phyloP scores from a whole-genome alignment of 192 early-diverging fungal species.

The Coemansia sp. region DNA sequence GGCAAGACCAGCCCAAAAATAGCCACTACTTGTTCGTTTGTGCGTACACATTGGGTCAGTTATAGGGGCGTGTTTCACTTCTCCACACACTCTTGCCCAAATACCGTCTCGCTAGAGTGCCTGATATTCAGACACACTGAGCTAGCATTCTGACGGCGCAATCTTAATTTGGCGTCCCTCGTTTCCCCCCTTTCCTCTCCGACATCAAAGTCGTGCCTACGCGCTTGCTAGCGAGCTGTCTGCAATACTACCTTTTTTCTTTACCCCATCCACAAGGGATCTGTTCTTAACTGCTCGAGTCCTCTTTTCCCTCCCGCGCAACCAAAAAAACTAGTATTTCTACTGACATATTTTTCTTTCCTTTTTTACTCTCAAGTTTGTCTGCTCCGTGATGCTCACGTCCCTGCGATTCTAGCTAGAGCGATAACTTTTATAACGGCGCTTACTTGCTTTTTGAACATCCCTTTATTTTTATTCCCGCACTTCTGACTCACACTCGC shows the following conservation, averaged over 20 bases:
- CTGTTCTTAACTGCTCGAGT: conserved; percentile 3
- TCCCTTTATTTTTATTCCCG: conserved; percentile 6
- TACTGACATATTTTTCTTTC: conserved; percentile 3
- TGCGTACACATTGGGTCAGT: background rate
- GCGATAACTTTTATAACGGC: conserved; percentile 14
- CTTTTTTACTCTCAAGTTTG: background rate
- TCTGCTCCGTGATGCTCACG: background rate
- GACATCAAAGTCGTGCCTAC: background rate
- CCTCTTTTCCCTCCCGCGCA: background rate
- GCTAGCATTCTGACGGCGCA: background rate
- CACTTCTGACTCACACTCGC: background rate
- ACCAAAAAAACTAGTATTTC: conserved; percentile 10
- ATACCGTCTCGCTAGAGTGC: background rate
- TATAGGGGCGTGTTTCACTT: conserved; percentile 7
- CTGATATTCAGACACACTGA: conserved; percentile 9
- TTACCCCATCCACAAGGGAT: conserved; percentile 7
- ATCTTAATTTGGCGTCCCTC: background rate
- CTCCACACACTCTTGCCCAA: background rate
- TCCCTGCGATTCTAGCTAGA: background rate
- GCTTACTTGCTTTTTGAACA: background rate
- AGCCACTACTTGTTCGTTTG: background rate
- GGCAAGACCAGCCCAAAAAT: background rate
- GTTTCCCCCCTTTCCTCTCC: background rate
- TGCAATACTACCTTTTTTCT: conserved; percentile 6
- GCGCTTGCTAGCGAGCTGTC: background rate